A percentile compares a stretch with the other conserved stretches of the same genome.
Conservation (phyloP, 2,329 filamentous ascomycete genomes). For the Davidsoniella australis region DNA sequence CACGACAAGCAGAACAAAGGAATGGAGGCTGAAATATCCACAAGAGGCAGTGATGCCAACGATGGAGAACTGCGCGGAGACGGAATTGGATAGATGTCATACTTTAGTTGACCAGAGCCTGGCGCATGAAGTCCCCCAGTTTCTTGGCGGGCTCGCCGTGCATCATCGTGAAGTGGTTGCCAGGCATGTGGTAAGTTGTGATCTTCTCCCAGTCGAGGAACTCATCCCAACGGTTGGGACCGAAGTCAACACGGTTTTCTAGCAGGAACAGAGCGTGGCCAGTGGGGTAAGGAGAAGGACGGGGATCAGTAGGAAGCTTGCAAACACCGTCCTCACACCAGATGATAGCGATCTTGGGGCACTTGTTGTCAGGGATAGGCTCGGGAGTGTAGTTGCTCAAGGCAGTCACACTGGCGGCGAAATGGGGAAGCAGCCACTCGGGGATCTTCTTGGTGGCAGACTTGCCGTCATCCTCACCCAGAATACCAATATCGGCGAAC, state of each 20-base stretch:
- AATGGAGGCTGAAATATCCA: not conserved
- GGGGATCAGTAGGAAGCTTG: conserved; percentile 45
- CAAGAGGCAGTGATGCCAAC: not conserved
- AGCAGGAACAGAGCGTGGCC: conserved; percentile 52
- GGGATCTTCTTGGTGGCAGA: conserved; percentile 31
- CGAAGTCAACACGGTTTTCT: conserved; percentile 57
- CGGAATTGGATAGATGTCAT: no score
- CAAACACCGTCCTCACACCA: conserved; percentile 63
- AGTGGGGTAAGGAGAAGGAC: conserved; percentile 41
- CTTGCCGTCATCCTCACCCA: conserved; percentile 42
- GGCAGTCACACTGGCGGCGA: conserved; percentile 49
- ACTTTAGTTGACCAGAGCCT: conserved; percentile 17
- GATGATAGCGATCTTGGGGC: conserved; percentile 45
- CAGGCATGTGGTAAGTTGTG: conserved; percentile 47
- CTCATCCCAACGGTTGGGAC: conserved; percentile 52
- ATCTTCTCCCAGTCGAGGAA: conserved; percentile 45
- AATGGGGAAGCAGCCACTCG: conserved; percentile 58
- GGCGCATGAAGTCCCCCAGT: conserved; percentile 21
- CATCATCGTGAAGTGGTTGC: conserved; percentile 67
- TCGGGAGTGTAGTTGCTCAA: conserved; percentile 52
- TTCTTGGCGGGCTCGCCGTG: conserved; percentile 32
- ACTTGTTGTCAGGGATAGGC: conserved; percentile 40
- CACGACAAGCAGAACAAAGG: not conserved
- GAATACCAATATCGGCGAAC: conserved; percentile 54
- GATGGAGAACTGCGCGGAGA: no score